Evolutionary conservation across 257 asterid genomes (phyloP), one percentile per base, ranked within the genome.

Genomic region (Gentiana dahurica): DNA sequence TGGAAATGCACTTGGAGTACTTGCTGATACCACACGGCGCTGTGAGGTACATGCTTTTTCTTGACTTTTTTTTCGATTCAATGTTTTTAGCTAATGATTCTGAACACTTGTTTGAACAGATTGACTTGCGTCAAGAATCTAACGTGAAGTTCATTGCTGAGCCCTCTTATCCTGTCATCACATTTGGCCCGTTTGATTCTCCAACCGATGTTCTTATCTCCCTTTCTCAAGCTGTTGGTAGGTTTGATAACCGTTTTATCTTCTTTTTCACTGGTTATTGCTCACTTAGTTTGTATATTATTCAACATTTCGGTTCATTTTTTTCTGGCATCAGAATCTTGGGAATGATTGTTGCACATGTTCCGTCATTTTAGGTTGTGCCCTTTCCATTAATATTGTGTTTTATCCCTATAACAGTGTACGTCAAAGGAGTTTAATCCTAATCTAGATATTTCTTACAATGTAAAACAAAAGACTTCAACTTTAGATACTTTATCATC

Each of bases 131-230:
- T 65, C 75, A 68, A 68, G 90, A 85, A 71, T 78, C 85, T 45
- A 65, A 49, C 44, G 66, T 91, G 59, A 83, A 73, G 85, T 61
- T 87, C 60, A 68, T 79, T 63, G 77, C 95, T 60, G 69, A 76
- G 54, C 57, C 71, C 35, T 71, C 93, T 34, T 87, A 73, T 80
- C 95, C 95, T 44, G 66, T 91, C 53, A 81, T 87, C 71, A 85
- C 86, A 55, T 87, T 87, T 69, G 97, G 98, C 41, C 95, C 97
- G 66, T 85, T 91, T 78, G 74, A 85, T 77, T 91, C 93, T 36
- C 95, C 97, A 71, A 60, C 73, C 58, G 93, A 91, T 66, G 97
- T 87, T 74, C 87, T 91, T 36, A 70, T 68, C 64, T 80, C 90
- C 61, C 75, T 87, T 53, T 71, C 97, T 60, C 79, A 70, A 55